Evolutionary conservation across 2,329 filamentous ascomycete genomes (phyloP), one percentile per base, ranked within the genome.

Genomic region (Monosporascus sp.): DNA sequence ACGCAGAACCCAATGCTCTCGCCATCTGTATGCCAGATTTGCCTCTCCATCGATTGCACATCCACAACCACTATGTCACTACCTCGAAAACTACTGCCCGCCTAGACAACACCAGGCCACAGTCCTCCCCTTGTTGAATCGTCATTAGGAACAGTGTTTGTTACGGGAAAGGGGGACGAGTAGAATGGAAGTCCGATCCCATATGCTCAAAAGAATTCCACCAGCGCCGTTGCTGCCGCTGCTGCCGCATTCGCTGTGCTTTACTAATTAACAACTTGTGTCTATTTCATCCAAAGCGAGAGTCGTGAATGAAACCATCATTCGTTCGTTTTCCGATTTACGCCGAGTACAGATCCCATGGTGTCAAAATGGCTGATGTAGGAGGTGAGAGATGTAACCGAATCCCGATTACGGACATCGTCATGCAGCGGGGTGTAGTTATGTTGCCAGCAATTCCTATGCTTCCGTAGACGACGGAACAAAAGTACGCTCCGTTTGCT

Each of bases 261-360:
- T 61, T 61, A 61, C 56, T 68, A 61, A 69, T 69, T 66, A 69
- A 66, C 61, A 68, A 58, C 62, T 59, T 66, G 62, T 60, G 57
- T 65, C 63, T 66, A 66, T 64, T 58, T 63, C 60, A 63, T 65
- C 53, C 56, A 66, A 65, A 69, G 64, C 65, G 66, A 69, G 65
- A 58, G 67, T 68, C 64, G 58, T 67, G 63, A 66, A 66, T 58
- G 59, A 61, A 58, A 62, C 56, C 47, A 40, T 53, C 36, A 59
- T 57, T 59, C 56, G 50, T 61, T 63, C 60, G 60, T 61, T 54
- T 64, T 56, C 59, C 61, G 62, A 60, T 50, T 52, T 59, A 49
- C 57, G 61, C 60, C 59, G 59, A 61, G 51, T 53, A 55, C 49
- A 55, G 56, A 60, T 58, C 54, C 53, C 53, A 55, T 55, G 53